These are phyloP conservation scores for Alternaria sp. DNA, from an alignment of 2,329 filamentous ascomycete species.

Conservation along the genomic window DNA sequence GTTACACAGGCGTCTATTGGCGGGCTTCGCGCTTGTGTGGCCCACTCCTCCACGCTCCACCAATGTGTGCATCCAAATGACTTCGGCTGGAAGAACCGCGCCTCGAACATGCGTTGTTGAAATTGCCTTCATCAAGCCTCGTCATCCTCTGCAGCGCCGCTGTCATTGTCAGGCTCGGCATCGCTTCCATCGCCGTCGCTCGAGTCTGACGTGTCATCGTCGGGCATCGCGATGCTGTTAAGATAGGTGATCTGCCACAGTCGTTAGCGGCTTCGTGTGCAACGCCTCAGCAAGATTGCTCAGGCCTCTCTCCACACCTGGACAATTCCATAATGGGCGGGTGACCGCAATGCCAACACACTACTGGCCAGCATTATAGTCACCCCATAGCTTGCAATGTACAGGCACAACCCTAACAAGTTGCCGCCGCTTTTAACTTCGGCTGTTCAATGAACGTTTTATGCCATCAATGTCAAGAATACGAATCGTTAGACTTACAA, in stretches of 20 bases:
- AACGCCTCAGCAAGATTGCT: slow-evolving; percentile 6
- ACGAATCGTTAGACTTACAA: slow-evolving; percentile 68
- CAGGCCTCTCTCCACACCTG: not conserved
- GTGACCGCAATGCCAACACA: slow-evolving; percentile 49
- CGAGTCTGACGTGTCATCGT: slow-evolving; percentile 48
- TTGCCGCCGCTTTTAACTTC: slow-evolving; percentile 5
- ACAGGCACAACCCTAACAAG: slow-evolving; percentile 30
- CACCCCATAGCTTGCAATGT: slow-evolving; percentile 20
- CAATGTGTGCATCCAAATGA: slow-evolving; percentile 11
- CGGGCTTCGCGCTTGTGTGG: slow-evolving; percentile 29
- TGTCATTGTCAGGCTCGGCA: slow-evolving; percentile 23
- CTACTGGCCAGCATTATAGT: slow-evolving; percentile 24
- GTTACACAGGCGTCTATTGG: slow-evolving; percentile 38
- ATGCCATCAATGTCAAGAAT: not conserved
- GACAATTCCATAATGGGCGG: slow-evolving; percentile 21
- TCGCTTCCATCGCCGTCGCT: slow-evolving; percentile 37
- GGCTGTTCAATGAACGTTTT: slow-evolving; percentile 9
- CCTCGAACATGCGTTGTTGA: slow-evolving; percentile 29
- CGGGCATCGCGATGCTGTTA: slow-evolving; percentile 61
- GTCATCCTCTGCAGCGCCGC: slow-evolving; percentile 19
- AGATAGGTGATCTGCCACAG: slow-evolving; percentile 58
- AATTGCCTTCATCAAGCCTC: slow-evolving; percentile 22
- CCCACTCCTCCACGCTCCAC: slow-evolving; percentile 22
- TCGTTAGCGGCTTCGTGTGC: slow-evolving; percentile 30
- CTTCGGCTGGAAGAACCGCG: slow-evolving; percentile 21